These are phyloP conservation scores for Tylopilus vinaceipallidus DNA, from an alignment of 768 basidiomycete species.

Conservation along the genomic window DNA sequence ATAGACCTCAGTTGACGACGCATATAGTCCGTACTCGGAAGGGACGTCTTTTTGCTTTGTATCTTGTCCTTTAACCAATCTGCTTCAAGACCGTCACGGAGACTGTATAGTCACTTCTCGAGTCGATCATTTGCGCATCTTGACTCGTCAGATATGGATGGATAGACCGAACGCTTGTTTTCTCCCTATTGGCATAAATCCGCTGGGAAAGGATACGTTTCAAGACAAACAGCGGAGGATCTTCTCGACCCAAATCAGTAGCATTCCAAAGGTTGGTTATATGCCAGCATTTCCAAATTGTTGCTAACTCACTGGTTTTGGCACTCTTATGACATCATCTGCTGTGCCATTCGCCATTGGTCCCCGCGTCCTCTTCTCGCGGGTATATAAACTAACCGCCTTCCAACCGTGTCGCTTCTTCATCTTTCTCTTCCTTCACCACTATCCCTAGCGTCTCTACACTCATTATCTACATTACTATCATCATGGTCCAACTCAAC, in stretches of 20 bases:
- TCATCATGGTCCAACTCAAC: slow-evolving; percentile 29
- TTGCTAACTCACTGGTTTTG: neutral
- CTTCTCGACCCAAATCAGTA: neutral
- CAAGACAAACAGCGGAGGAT: neutral
- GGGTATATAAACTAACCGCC: slow-evolving; percentile 22
- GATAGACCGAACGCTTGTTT: no score
- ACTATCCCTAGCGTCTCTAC: slow-evolving; percentile 19
- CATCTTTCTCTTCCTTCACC: slow-evolving; percentile 9
- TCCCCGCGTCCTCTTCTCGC: slow-evolving; percentile 1
- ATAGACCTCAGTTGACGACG: neutral
- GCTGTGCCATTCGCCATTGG: slow-evolving; percentile 14
- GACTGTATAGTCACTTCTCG: neutral
- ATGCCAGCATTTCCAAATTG: neutral
- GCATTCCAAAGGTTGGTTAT: slow-evolving; percentile 3
- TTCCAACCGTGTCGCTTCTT: neutral
- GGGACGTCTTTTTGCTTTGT: neutral
- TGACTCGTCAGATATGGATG: no score
- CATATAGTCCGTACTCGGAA: neutral
- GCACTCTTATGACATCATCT: slow-evolving; percentile 16
- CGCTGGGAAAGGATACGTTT: neutral
- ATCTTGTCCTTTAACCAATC: no score
- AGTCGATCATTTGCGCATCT: no score
- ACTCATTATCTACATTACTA: slow-evolving; percentile 29
- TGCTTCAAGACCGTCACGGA: neutral
- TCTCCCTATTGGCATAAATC: no score